Evolutionary conservation across 2,329 filamentous ascomycete genomes (phyloP).

Genomic region (Juglanconis oblonga): DNA sequence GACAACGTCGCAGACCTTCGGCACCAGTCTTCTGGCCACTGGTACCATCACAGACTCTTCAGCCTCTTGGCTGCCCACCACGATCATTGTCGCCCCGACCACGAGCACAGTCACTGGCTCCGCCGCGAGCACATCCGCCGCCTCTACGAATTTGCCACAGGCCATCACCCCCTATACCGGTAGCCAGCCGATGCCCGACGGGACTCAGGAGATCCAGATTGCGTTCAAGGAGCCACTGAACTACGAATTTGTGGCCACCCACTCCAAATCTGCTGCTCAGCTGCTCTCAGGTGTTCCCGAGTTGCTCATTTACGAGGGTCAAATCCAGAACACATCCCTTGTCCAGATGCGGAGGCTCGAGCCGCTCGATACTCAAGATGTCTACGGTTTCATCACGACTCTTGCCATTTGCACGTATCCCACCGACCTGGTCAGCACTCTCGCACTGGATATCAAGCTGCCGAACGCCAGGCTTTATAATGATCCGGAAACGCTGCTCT

Average conservation of each 20-base stretch:
- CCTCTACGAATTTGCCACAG: constrained; percentile 68
- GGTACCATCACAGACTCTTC: constrained; percentile 42
- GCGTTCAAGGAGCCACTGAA: constrained; percentile 80
- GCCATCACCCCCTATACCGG: constrained; percentile 70
- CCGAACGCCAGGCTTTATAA: constrained; percentile 72
- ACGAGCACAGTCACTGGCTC: constrained; percentile 37
- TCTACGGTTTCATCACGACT: constrained; percentile 74
- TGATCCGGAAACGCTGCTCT: constrained; percentile 62
- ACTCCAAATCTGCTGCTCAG: constrained; percentile 72
- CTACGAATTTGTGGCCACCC: constrained; percentile 75
- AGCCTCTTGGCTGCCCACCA: constrained; percentile 53
- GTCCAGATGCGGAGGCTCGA: constrained; percentile 69
- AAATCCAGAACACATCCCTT: constrained; percentile 49
- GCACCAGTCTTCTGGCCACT: constrained; percentile 26
- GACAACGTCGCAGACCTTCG: constrained; percentile 14
- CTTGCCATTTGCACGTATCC: constrained; percentile 63
- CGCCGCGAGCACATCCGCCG: constrained; percentile 41
- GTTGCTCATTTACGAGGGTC: constrained; percentile 64
- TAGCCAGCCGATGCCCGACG: constrained; percentile 51
- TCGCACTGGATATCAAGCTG: constrained; percentile 46
- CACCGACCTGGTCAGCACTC: constrained; percentile 13
- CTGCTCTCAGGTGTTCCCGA: constrained; percentile 77
- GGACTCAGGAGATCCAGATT: constrained; percentile 73
- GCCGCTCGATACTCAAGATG: constrained; percentile 69
- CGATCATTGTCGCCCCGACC: constrained; percentile 56